These are phyloP conservation scores for Rutstroemia sp. DNA, from an alignment of 2,329 filamentous ascomycete genomes.

Conservation along the genomic window DNA sequence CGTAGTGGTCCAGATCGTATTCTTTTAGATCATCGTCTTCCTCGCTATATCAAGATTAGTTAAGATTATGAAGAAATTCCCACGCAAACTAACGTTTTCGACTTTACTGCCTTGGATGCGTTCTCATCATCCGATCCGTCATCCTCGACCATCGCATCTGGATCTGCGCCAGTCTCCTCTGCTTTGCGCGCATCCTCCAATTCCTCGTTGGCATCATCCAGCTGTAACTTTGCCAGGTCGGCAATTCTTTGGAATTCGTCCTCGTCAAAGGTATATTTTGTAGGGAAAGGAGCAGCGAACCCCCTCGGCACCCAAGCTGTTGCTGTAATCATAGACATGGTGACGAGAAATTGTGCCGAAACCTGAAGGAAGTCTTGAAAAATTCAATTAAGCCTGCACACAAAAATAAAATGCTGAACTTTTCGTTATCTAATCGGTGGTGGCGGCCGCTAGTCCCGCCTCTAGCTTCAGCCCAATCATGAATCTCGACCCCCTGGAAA, in stretches of 20 bases:
- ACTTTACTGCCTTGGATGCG: conserved; percentile 27
- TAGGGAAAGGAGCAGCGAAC: conserved; percentile 50
- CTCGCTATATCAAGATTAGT: conserved; percentile 31
- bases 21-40: conserved; percentile 88
- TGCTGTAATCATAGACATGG: conserved; percentile 47
- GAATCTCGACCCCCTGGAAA: background rate
- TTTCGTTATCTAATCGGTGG: conserved; percentile 8
- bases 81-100: conserved; percentile 34
- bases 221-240: conserved; percentile 51
- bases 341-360: conserved; percentile 5
- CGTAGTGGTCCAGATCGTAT: conserved; percentile 94
- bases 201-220: conserved; percentile 86
- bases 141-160: conserved; percentile 34
- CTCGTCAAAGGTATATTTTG: conserved; percentile 51
- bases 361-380: background rate
- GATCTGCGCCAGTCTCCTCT: conserved; percentile 26
- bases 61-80: conserved; percentile 21
- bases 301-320: conserved; percentile 52
- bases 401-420: conserved; percentile 7
- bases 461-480: background rate
- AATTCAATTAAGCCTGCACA: background rate
- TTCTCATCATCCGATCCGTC: conserved; percentile 28
- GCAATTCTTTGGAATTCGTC: conserved; percentile 51
- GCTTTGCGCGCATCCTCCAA: conserved; percentile 49
- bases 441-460: conserved; percentile 5